phyloP scores from a whole-genome alignment of 202 grass and related monocot species.

The Sporobolus alterniflorus region DNA sequence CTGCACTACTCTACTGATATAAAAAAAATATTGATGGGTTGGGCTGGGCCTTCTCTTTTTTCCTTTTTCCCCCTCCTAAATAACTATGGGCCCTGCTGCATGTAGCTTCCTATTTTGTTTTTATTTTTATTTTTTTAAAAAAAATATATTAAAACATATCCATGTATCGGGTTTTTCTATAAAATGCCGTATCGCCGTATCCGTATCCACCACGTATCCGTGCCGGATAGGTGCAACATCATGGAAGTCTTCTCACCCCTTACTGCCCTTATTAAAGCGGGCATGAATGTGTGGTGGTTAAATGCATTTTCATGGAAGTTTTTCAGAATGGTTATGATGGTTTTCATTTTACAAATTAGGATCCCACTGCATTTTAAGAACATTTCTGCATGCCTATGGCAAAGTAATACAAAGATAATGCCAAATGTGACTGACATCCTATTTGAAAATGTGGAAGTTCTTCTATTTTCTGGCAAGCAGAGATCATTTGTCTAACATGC shows the following conservation, averaged over 20 bases:
- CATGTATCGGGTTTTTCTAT: too few relatives aligned
- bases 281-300: conserved; percentile 11
- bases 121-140: too few relatives aligned
- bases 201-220: too few relatives aligned
- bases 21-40: too few relatives aligned
- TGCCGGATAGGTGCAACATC: not conserved
- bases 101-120: too few relatives aligned
- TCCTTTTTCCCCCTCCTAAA: too few relatives aligned
- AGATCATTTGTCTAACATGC: not conserved
- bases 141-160: too few relatives aligned
- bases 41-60: too few relatives aligned
- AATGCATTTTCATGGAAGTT: not conserved
- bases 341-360: not conserved
- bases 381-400: not conserved
- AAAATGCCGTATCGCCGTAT: too few relatives aligned
- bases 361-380: not conserved
- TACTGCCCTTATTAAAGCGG: not conserved
- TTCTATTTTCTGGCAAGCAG: not conserved
- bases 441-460: not conserved
- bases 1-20: too few relatives aligned
- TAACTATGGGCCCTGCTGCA: too few relatives aligned
- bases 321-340: not conserved
- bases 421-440: too few relatives aligned
- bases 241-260: not conserved
- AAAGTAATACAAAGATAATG: not conserved